phyloP scores from a whole-genome alignment of 345 rosid species.

The Aethionema arabicum region DNA sequence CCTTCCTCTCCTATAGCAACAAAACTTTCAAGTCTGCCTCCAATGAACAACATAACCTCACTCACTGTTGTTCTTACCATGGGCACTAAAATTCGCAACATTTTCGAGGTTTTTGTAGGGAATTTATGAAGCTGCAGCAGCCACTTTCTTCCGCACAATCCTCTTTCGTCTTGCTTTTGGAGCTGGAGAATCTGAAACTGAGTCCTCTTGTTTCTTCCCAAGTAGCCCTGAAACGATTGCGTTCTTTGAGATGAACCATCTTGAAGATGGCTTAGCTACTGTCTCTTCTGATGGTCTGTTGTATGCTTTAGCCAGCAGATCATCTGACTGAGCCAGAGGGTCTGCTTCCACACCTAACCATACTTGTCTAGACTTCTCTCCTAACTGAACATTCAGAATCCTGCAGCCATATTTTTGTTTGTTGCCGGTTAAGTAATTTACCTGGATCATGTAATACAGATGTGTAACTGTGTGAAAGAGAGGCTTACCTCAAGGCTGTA shows the following conservation, averaged over 20 bases:
- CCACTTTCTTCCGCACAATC: constrained; percentile 73
- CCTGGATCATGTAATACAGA: neutral
- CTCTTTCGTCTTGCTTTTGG: constrained; percentile 78
- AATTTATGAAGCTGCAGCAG: constrained; percentile 40
- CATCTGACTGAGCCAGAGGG: constrained; percentile 72
- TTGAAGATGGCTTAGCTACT: constrained; percentile 47
- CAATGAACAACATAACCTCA: constrained; percentile 31
- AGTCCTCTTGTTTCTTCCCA: constrained; percentile 64
- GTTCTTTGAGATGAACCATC: constrained; percentile 83
- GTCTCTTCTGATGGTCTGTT: constrained; percentile 53
- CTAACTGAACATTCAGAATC: constrained; percentile 65
- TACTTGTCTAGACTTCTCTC: constrained; percentile 72
- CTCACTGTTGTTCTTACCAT: constrained; percentile 28
- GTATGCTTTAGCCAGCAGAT: constrained; percentile 66
- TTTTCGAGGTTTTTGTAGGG: constrained; percentile 10
- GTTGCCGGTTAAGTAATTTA: too few relatives aligned
- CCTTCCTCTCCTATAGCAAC: constrained; percentile 29
- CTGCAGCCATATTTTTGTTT: constrained; percentile 47
- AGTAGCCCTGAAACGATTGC: constrained; percentile 74
- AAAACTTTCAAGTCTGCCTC: constrained; percentile 33
- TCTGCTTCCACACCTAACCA: constrained; percentile 92
- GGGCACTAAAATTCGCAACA: constrained; percentile 13
- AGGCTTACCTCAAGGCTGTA: constrained; percentile 74
- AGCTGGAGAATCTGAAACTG: constrained; percentile 45
- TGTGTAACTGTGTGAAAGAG: constrained; percentile 6